Evolutionary conservation across 2,329 filamentous ascomycete species (phyloP).

Genomic region (Ascochyta rabiei): DNA sequence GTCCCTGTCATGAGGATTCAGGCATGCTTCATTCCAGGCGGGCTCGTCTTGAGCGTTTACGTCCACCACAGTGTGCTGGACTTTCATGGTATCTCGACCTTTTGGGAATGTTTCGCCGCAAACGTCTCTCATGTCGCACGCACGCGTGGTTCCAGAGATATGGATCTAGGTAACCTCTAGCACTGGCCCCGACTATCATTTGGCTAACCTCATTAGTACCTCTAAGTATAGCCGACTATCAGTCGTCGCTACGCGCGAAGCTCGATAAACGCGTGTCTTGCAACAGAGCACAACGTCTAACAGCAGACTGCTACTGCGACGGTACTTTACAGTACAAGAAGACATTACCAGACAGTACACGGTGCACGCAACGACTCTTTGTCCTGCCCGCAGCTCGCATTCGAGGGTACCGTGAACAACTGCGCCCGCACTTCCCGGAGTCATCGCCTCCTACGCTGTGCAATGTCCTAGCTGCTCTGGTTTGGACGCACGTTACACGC

Average conservation of each 20-base stretch:
- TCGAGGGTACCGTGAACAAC: conserved; percentile 32
- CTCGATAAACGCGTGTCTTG: conserved; percentile 29
- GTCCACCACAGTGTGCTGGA: conserved; percentile 43
- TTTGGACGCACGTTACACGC: conserved; percentile 46
- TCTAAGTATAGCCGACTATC: conserved; percentile 28
- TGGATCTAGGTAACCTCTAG: conserved; percentile 20
- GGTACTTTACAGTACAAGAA: conserved; percentile 33
- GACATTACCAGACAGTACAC: conserved; percentile 31
- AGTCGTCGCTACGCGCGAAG: conserved; percentile 28
- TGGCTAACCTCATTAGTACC: conserved; percentile 26
- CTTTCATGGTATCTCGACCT: conserved; percentile 37
- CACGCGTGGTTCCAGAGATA: conserved; percentile 18
- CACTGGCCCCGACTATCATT: background rate
- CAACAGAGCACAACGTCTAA: conserved; percentile 7
- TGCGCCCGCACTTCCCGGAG: conserved; percentile 27
- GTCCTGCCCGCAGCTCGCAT: conserved; percentile 36
- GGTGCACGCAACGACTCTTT: conserved; percentile 38
- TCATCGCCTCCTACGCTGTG: conserved; percentile 34
- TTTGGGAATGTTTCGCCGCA: conserved; percentile 34
- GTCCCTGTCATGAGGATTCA: conserved; percentile 41
- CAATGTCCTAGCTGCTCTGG: conserved; percentile 41
- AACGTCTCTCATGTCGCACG: conserved; percentile 31
- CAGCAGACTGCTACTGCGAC: conserved; percentile 38
- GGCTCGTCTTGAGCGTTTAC: conserved; percentile 44
- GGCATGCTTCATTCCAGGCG: conserved; percentile 45